These are phyloP conservation scores for Eimeria acervulina DNA, from an alignment of 169 alveolate genomes.

Conservation along the genomic window DNA sequence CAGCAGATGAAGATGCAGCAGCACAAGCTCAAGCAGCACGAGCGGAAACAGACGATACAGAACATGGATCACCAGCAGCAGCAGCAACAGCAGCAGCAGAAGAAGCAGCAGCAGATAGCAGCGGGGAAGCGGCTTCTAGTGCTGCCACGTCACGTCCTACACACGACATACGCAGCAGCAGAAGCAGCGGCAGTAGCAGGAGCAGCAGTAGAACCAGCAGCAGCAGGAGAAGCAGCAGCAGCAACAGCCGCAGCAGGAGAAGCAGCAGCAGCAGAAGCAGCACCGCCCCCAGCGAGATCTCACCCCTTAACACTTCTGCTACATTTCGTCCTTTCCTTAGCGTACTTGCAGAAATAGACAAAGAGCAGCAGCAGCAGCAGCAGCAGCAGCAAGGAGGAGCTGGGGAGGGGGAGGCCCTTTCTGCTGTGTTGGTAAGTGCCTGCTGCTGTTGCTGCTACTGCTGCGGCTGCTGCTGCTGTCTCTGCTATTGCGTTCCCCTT, in stretches of 20 bases:
- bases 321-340: conserved; percentile 15
- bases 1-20: conserved; percentile 35
- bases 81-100: conserved; percentile 65
- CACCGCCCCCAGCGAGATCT: conserved; percentile 12
- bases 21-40: not conserved
- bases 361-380: conserved; percentile 8
- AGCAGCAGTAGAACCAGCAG: conserved; percentile 44
- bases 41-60: too few species aligned
- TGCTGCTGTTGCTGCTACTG: conserved; percentile 37
- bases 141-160: not conserved
- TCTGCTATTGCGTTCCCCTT: not conserved
- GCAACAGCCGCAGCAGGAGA: not conserved
- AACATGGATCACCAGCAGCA: not conserved
- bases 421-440: not conserved
- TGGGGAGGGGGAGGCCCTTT: not conserved
- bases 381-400: not conserved
- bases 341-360: not conserved
- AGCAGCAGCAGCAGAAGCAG: conserved; percentile 68
- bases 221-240: conserved; percentile 59
- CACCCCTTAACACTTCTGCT: not conserved
- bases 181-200: conserved; percentile 23
- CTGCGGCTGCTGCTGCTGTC: conserved; percentile 33
- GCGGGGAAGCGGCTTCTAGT: not conserved
- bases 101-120: not conserved
- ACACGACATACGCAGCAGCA: not conserved